phyloP scores from a whole-genome alignment of 441 rosid genomes.

The Adansonia rubrostipa region DNA sequence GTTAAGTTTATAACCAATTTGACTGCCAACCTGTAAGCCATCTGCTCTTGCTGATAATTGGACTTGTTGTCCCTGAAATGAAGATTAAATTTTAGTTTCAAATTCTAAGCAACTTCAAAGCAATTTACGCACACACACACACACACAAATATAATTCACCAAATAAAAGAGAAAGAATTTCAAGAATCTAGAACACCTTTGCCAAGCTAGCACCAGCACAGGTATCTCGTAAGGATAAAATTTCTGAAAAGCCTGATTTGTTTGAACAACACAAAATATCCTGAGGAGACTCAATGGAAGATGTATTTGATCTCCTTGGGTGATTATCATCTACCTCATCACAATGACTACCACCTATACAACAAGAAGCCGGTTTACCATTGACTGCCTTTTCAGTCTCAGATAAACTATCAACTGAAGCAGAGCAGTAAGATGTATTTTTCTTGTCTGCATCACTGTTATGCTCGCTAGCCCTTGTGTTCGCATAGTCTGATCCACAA shows the following conservation, averaged over 20 bases:
- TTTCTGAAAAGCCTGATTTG: slow-evolving; percentile 33
- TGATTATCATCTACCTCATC: slow-evolving; percentile 22
- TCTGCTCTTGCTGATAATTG: slow-evolving; percentile 30
- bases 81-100: slow-evolving; percentile 17
- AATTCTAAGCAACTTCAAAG: neutral
- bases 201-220: slow-evolving; percentile 25
- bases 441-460: slow-evolving; percentile 26
- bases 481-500: slow-evolving; percentile 24
- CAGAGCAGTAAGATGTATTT: slow-evolving; percentile 26
- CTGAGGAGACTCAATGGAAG: slow-evolving; percentile 24
- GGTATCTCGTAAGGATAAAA: slow-evolving; percentile 31
- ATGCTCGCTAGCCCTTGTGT: slow-evolving; percentile 24
- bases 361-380: slow-evolving; percentile 19
- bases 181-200: slow-evolving; percentile 30
- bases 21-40: slow-evolving; percentile 18
- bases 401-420: slow-evolving; percentile 31
- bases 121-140: too few relatives aligned
- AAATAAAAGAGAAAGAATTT: too few relatives aligned
- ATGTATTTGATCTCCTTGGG: slow-evolving; percentile 20
- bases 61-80: slow-evolving; percentile 36
- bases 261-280: slow-evolving; percentile 29
- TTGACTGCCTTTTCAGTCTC: slow-evolving; percentile 4
- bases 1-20: slow-evolving; percentile 24
- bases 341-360: slow-evolving; percentile 20
- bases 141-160: too few relatives aligned